Evolutionary conservation across 2,329 filamentous ascomycete species (phyloP).

Genomic region (Didymella pomorum): DNA sequence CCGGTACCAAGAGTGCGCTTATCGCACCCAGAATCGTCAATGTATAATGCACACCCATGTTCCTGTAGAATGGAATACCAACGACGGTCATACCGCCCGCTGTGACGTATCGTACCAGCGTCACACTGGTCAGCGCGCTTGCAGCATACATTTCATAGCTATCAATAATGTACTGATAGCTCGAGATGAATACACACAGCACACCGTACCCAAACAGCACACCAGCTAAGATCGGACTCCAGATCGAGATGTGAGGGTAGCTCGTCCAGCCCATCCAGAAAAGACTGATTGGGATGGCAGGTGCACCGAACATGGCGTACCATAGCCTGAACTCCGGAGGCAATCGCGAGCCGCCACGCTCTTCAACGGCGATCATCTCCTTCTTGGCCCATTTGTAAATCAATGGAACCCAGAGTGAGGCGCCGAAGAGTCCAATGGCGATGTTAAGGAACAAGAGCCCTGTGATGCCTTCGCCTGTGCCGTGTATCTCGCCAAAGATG

Average conservation of each 20-base stretch:
- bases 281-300: slow-evolving; percentile 60
- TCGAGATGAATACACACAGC: slow-evolving; percentile 53
- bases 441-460: slow-evolving; percentile 60
- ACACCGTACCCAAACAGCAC: slow-evolving; percentile 20
- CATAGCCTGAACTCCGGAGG: slow-evolving; percentile 64
- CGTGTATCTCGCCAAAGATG: slow-evolving; percentile 61
- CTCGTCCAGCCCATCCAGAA: slow-evolving; percentile 69
- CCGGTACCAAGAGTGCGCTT: slow-evolving; percentile 45
- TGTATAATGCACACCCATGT: slow-evolving; percentile 48
- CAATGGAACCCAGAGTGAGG: slow-evolving; percentile 53
- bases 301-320: slow-evolving; percentile 61
- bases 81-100: slow-evolving; percentile 54
- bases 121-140: slow-evolving; percentile 55
- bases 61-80: slow-evolving; percentile 51
- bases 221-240: slow-evolving; percentile 8
- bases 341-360: slow-evolving; percentile 51
- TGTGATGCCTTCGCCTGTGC: slow-evolving; percentile 55
- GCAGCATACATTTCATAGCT: slow-evolving; percentile 63
- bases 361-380: slow-evolving; percentile 54
- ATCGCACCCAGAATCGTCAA: slow-evolving; percentile 46
- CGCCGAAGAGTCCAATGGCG: slow-evolving; percentile 52
- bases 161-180: slow-evolving; percentile 66
- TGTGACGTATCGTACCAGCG: slow-evolving; percentile 52
- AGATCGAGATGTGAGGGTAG: slow-evolving; percentile 29
- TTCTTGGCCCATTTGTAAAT: slow-evolving; percentile 56